A percentile compares a stretch with the other conserved stretches of the same genome.
These are phyloP conservation scores for Fusarium guadeloupense DNA, from an alignment of 2,329 filamentous ascomycete species.

Conservation along the genomic window DNA sequence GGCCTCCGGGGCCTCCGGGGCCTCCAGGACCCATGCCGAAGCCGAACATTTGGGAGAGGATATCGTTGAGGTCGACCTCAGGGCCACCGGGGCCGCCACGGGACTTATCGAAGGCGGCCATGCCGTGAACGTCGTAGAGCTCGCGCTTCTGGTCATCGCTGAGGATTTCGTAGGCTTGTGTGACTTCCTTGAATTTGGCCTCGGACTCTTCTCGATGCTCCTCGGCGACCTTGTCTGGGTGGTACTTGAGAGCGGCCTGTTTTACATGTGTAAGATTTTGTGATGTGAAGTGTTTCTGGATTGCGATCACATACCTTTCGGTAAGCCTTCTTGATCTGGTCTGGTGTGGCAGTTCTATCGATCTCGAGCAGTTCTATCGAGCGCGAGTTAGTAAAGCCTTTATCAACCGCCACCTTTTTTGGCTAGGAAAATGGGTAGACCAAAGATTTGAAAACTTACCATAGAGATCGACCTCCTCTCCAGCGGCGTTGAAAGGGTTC, in stretches of 20 bases:
- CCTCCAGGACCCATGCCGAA: conserved; percentile 70
- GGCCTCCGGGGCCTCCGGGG: conserved; percentile 56
- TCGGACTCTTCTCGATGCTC: conserved; percentile 86
- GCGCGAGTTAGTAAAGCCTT: conserved; percentile 19
- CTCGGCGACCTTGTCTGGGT: conserved; percentile 95
- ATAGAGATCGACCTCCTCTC: conserved; percentile 68
- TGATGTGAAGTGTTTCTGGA: not conserved
- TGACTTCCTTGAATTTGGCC: conserved; percentile 89
- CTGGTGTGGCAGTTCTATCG: conserved; percentile 73
- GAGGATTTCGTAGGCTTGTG: conserved; percentile 97
- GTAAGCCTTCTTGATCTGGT: conserved; percentile 95
- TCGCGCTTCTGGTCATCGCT: conserved; percentile 93
- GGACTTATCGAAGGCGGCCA: conserved; percentile 90
- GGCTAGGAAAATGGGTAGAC: not conserved
- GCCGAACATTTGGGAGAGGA: conserved; percentile 91
- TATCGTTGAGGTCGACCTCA: conserved; percentile 90
- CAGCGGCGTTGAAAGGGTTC: conserved; percentile 37
- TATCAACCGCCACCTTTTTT: conserved; percentile 7
- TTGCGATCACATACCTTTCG: conserved; percentile 74
- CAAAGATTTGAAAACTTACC: conserved; percentile 52
- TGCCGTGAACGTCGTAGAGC: conserved; percentile 92
- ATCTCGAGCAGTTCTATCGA: conserved; percentile 80
- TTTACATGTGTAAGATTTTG: conserved; percentile 19
- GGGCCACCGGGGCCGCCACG: conserved; percentile 71
- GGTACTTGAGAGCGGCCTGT: conserved; percentile 85